Conservation (phyloP, 75 land plant genomes). For the Chamaecyparis obtusa region DNA sequence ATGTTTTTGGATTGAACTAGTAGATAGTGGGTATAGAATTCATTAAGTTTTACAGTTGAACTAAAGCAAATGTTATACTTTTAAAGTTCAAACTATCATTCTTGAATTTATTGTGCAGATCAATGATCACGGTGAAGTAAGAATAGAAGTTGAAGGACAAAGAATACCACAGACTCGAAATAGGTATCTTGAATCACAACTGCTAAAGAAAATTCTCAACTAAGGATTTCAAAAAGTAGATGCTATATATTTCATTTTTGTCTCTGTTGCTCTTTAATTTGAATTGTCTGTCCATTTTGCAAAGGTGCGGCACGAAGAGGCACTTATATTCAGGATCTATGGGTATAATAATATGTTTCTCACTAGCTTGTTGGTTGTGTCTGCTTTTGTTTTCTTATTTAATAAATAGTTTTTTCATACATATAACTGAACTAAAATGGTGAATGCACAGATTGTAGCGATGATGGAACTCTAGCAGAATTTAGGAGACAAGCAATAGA, state of each 20-base stretch:
- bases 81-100: background rate
- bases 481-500: background rate
- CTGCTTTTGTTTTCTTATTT: background rate
- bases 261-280: background rate
- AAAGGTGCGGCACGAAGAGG: conserved; percentile 10
- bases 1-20: background rate
- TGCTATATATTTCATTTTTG: background rate
- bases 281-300: background rate
- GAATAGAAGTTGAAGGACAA: conserved; percentile 9
- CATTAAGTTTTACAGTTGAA: background rate
- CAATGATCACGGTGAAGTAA: background rate
- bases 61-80: background rate
- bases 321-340: conserved; percentile 3
- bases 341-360: conserved; percentile 1
- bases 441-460: conserved; percentile 2
- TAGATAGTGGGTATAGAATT: background rate
- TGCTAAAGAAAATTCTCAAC: background rate
- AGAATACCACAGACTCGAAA: background rate
- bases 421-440: background rate
- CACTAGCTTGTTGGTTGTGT: background rate
- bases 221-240: background rate
- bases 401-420: background rate
- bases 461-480: background rate
- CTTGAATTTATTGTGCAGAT: background rate
- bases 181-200: conserved; percentile 4